phyloP scores from a whole-genome alignment of 495 filamentous ascomycete genomes.

The Durotheca rogersii region DNA sequence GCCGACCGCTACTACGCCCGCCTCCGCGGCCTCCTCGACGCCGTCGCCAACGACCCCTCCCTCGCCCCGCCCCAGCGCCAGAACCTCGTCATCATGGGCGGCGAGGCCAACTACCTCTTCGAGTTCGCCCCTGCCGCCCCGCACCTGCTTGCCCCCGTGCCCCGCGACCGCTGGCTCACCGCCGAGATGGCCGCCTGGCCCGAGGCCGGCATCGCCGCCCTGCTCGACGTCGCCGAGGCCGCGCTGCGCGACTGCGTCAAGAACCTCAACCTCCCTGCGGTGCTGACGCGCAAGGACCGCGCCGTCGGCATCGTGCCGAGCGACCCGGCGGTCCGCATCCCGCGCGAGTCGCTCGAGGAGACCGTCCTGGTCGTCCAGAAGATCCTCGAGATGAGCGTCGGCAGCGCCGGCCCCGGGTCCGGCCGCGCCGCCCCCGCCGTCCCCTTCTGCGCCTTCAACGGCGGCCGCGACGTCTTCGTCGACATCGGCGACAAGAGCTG shows the following conservation, averaged over 20 bases:
- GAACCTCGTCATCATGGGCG: constrained; percentile 84
- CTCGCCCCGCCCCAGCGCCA: constrained; percentile 65
- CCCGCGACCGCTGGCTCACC: constrained; percentile 73
- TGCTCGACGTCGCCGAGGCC: constrained; percentile 84
- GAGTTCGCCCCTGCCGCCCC: constrained; percentile 60
- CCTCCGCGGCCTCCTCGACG: constrained; percentile 80
- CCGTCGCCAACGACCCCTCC: constrained; percentile 62
- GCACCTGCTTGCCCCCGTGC: constrained; percentile 61
- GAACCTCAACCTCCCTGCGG: constrained; percentile 73
- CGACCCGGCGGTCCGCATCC: constrained; percentile 60
- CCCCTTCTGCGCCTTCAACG: constrained; percentile 98
- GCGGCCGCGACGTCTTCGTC: constrained; percentile 94
- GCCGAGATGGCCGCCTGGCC: constrained; percentile 86
- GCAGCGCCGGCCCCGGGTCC: constrained; percentile 32
- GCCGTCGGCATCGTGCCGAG: constrained; percentile 86
- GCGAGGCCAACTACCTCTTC: constrained; percentile 85
- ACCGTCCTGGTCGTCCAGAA: constrained; percentile 93
- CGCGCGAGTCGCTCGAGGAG: constrained; percentile 89
- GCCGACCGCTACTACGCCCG: constrained; percentile 79
- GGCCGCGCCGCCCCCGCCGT: constrained; percentile 51
- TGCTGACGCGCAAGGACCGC: constrained; percentile 82
- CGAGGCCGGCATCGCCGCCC: constrained; percentile 69
- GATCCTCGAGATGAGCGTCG: constrained; percentile 74
- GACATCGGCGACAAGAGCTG: constrained; percentile 98
- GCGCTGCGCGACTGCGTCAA: constrained; percentile 76